Evolutionary conservation across 2,329 filamentous ascomycete genomes (phyloP), one percentile per base, ranked within the genome.

Genomic region (Chaetomiaceae sp.): DNA sequence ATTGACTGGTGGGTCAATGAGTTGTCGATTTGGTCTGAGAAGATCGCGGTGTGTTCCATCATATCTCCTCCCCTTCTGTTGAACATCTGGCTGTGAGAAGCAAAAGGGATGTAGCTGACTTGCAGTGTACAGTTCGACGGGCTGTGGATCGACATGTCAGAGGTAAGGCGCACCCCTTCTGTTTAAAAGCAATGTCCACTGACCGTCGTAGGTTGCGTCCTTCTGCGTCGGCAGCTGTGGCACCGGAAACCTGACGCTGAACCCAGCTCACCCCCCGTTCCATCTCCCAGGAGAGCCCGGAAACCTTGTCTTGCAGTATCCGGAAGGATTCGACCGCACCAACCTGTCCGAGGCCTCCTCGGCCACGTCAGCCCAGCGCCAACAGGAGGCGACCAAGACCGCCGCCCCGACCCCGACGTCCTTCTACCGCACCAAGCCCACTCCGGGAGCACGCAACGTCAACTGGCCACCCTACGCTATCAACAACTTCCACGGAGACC

Each of bases 401-500:
- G 61, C 65, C 33, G 7, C 61, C 9, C 54, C 66, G 4, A 62
- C 71, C 0, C 69, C 72, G 0, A 70, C 71, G 0, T 70, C 69
- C 14, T 85, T 83, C 61, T 66, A 83, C 45, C 76, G 79, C 4
- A 83, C 80, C 0, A 83, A 75, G 1, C 81, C 84, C 1, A 87
- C 82, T 0, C 74, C 80, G 0, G 85, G 84, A 1, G 72, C 75
- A 12, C 79, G 88, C 19, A 79, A 91, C 62, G 70, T 92, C 53
- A 82, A 90, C 63, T 77, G 84, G 61, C 89, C 89, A 20, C 86
- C 88, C 2, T 94, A 92, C 63, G 80, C 83, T 6, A 85, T 92
- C 64, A 84, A 91, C 66, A 81, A 91, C 65, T 80, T 83, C 37
- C 78, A 87, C 39, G 87, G 86, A 15, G 87, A 89, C 63, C 76